Conservation (phyloP, 164 flowering plant genomes). For the Umbilicus rupestris region DNA sequence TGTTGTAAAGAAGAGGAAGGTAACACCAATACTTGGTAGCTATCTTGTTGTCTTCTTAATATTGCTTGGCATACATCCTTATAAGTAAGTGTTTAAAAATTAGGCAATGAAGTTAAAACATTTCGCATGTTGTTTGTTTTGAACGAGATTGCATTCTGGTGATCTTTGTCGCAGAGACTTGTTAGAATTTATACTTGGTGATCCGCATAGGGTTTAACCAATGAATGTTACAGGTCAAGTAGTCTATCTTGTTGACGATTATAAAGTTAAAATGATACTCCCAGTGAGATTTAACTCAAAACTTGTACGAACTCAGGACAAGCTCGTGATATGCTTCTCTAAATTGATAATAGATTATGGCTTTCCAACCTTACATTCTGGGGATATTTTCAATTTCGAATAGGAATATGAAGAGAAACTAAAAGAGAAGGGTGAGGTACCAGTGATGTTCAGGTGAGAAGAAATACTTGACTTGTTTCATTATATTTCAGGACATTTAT, state of each 20-base stretch:
- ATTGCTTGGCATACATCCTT: neutral
- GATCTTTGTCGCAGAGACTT: too few relatives aligned
- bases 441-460: constrained; percentile 98
- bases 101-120: neutral
- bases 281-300: neutral
- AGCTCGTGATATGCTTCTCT: neutral
- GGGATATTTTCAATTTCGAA: neutral
- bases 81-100: neutral
- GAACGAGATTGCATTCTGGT: too few relatives aligned
- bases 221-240: too few relatives aligned
- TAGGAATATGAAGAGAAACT: constrained; percentile 90
- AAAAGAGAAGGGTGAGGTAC: constrained; percentile 87
- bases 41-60: neutral
- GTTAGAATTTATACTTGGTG: too few relatives aligned
- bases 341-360: neutral
- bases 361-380: neutral
- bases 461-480: neutral
- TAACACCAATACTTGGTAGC: constrained; percentile 17
- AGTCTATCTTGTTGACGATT: too few relatives aligned
- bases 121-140: too few relatives aligned
- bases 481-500: too few relatives aligned
- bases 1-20: constrained; percentile 91
- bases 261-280: neutral
- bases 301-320: neutral
- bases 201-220: too few relatives aligned